Base-by-base conservation (phyloP, 345 rosid genomes). In the Eucalyptus erythrocorys region DNA sequence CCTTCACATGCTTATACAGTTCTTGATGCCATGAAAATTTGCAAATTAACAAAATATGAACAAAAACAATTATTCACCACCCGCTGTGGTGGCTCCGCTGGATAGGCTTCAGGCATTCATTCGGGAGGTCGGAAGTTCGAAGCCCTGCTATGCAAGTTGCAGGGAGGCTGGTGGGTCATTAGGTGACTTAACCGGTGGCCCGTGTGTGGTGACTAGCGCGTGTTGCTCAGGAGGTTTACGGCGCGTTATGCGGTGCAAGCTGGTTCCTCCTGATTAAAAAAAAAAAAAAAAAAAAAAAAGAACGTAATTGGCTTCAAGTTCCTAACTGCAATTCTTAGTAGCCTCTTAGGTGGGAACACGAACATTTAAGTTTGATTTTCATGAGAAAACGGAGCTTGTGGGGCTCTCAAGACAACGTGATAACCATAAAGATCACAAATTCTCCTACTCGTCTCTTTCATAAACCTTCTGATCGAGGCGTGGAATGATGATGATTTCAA, bases 401-500 rank as follows among this genome's bases (percentile, higher is more conserved):
- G 81, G 7, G 19, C 26, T 71, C 81, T 71, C 81, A 19, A 9
- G 11, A 19, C 40, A 34, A 71, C 10, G 45, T 37, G 40, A 37
- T 19, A 71, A 71, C 26, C 6, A 71, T 10, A 37, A 40, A 37
- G 7, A 71, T 37, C 22, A 21, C 81, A 71, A 71, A 37, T 71
- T 37, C 45, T 71, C 81, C 45, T 37, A 2, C 81, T n/a, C 57
- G 48, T 82, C 48, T n/a, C 88, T 32, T 47, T 24, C 90, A 87
- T 89, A 90, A 27, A 91, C 85, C 64, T 87, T 45, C 30, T 87
- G 30, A 88, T 85, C 49, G 27, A 89, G 92, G 89, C 93, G 85
- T 4, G 92, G 94, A 8, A 59, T 68, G 59, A 92, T 47, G 37
- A 91, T 55, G 89, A 92, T 91, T 86, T 93, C 90, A 64, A 93